phyloP scores from a whole-genome alignment of 2,329 filamentous ascomycete genomes.

The Cercospora berteroae region DNA sequence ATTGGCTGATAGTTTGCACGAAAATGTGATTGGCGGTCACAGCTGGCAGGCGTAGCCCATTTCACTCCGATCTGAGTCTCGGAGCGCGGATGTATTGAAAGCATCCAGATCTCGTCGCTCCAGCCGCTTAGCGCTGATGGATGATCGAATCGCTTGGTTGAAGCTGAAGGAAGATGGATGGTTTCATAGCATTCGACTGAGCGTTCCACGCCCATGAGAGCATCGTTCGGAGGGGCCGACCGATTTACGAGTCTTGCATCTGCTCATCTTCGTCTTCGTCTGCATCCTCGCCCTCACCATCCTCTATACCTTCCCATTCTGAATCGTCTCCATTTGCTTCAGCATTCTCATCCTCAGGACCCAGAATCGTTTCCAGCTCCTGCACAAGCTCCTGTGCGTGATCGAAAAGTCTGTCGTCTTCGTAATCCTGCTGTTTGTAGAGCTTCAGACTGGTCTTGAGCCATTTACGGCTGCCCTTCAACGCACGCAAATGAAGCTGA shows the following conservation, averaged over 20 bases:
- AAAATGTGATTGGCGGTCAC: neutral
- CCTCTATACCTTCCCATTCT: slow-evolving; percentile 39
- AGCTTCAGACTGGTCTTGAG: slow-evolving; percentile 75
- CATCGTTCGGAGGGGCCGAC: neutral
- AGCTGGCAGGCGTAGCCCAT: neutral
- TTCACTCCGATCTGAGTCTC: neutral
- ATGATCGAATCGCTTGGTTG: neutral
- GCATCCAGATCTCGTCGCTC: neutral
- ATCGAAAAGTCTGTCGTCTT: slow-evolving; percentile 73
- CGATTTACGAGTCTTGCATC: slow-evolving; percentile 32
- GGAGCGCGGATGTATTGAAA: neutral
- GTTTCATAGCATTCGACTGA: neutral
- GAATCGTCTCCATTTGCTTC: slow-evolving; percentile 42
- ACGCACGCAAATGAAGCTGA: slow-evolving; percentile 42
- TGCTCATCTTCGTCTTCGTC: slow-evolving; percentile 34
- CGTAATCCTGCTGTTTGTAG: slow-evolving; percentile 78
- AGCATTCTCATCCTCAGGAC: slow-evolving; percentile 45
- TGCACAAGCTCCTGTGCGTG: slow-evolving; percentile 71
- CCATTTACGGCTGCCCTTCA: slow-evolving; percentile 78
- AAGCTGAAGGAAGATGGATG: neutral
- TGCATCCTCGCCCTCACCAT: slow-evolving; percentile 39
- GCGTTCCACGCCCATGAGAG: neutral
- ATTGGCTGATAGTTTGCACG: neutral
- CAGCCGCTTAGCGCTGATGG: neutral
- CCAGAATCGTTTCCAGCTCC: slow-evolving; percentile 45